Base-by-base conservation (phyloP, 192 early-diverging fungal species). In the Entomortierella chlamydospora region DNA sequence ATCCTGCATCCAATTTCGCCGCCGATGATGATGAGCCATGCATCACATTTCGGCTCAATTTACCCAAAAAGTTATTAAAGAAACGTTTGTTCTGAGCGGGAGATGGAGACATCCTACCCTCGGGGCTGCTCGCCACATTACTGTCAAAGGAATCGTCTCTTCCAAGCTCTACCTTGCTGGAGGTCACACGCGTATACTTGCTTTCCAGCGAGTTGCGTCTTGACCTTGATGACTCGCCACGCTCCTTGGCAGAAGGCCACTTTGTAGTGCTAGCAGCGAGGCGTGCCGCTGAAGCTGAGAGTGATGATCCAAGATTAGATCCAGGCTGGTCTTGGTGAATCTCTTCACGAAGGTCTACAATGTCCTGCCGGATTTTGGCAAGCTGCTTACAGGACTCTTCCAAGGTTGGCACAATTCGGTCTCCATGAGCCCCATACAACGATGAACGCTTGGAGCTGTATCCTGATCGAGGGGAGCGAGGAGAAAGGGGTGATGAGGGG, bases 361-460 rank as follows among this genome's bases (percentile, higher is more conserved):
- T 70, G 25, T 79, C 74, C 31, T 79, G 67, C 34, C 74, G 67
- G 9, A 79, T 70, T 39, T 70, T 70, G 28, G 67, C 67, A 17
- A 79, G 34, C 33, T 65, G 74, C 57, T 77, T 69, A 30, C 61
- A 68, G 7, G 66, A 77, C 47, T 79, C 74, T 55, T 79, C 74
- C 33, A 79, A n/a, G 0, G 74, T 65, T 11, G 74, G 67, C 3
- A 69, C 55, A 11, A 64, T 22, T 17, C 55, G 67, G 6, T 69
- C 74, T 12, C 74, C 65, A 23, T 61, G 56, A 4, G 55, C 60
- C 1, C 54, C 73, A 31, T 63, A 59, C 30, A 70, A 17, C 2
- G 74, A 79, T 8, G 74, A 79, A 13, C 74, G 74, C 57, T 70
- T 79, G n/a, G 67, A 79, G 1, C 56, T 58, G 6, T 49, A 18